phyloP scores from a whole-genome alignment of 192 early-diverging fungal genomes.

The Martensiomyces pterosporus region DNA sequence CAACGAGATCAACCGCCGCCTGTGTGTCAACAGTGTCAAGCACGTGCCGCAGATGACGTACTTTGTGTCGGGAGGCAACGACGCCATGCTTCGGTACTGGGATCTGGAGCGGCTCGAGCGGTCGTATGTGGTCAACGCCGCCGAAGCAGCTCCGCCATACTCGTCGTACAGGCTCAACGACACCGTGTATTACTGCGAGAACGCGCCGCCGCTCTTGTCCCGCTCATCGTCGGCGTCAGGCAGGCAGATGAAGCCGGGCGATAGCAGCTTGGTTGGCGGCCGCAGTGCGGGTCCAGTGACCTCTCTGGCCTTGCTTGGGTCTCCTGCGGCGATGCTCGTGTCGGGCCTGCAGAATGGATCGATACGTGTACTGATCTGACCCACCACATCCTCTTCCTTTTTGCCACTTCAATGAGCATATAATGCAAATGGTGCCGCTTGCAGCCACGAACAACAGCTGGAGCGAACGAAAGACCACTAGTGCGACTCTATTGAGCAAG shows the following conservation, averaged over 20 bases:
- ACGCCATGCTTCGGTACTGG: conserved; percentile 87
- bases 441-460: too few species aligned
- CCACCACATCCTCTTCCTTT: not conserved
- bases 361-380: conserved; percentile 21
- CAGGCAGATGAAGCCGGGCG: not conserved
- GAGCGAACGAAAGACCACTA: too few species aligned
- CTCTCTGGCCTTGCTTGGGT: conserved; percentile 14
- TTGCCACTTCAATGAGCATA: too few species aligned
- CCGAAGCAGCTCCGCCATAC: conserved; percentile 20
- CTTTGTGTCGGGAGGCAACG: conserved; percentile 76
- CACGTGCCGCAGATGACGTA: conserved; percentile 53
- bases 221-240: conserved; percentile 15
- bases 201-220: conserved; percentile 12
- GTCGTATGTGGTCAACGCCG: conserved; percentile 62
- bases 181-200: conserved; percentile 47
- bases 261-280: not conserved
- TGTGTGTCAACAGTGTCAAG: conserved; percentile 60
- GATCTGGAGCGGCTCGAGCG: conserved; percentile 64
- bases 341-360: conserved; percentile 33
- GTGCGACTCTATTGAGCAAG: too few species aligned
- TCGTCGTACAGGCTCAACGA: conserved; percentile 38
- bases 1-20: conserved; percentile 51
- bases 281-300: conserved; percentile 27
- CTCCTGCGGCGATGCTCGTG: conserved; percentile 32
- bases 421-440: too few species aligned